Evolutionary conservation across 805 yeast genomes (phyloP), one percentile per base, ranked within the genome.

Genomic region (Ogataea angusta): DNA sequence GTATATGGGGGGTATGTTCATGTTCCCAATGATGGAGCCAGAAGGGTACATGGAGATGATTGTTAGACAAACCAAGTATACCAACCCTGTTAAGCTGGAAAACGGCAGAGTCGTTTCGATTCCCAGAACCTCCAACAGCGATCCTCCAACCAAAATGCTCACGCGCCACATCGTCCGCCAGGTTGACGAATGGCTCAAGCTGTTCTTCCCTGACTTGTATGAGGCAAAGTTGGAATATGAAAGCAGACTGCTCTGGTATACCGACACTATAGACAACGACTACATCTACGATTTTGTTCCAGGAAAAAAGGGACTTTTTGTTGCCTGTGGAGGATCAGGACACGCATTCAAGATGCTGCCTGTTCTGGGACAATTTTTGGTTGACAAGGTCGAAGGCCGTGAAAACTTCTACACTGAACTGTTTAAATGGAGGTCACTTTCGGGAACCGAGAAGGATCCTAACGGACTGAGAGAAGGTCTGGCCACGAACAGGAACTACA

Each of bases 281-380:
- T 62, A 49, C 36, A 57, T 62, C 10, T 51, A 49, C 41, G 66
- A 61, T 45, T 61, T 45, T 50, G 65, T 60, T 21, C 66, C 68
- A n/a, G 46, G 44, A 4, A 54, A 53, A 29, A 51, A 57, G 14
- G 54, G 54, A 4, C 39, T 62, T 8, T 51, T 61, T 47, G 65
- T 62, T 18, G 62, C 64, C 2, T 47, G 56, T 49, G 67, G 68
- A 31, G 68, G 65, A 12, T 62, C 66, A 2, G 66, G 65, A 2
- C 68, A 63, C 50, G 66, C 60, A 0, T 63, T 63, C 49, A 62
- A 63, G 45, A 52, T 62, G 56, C 45, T 62, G 9, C 66, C 67
- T 4, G 64, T 61, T 6, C 38, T 62, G 23, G 66, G 66, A 0
- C 53, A 49, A 32, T 58, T 54, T 31, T 38, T 61, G 29, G 66